A percentile compares a stretch with the other conserved stretches of the same genome.
These are phyloP conservation scores for Fusarium acutatum DNA, from an alignment of 2,329 filamentous ascomycete species.

Conservation along the genomic window DNA sequence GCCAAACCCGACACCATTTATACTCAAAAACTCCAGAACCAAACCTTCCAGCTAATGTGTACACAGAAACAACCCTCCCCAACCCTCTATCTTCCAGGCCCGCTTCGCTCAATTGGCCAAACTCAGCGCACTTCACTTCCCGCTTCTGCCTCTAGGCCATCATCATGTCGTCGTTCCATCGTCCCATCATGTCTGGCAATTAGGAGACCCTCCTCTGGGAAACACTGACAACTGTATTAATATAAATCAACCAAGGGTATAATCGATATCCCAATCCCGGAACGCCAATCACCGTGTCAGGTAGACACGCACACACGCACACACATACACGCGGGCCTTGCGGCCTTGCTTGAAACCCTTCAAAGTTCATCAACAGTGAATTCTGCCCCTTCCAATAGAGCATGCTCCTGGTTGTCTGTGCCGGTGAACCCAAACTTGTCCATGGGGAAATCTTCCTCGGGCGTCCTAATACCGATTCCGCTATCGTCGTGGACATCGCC, in stretches of 20 bases:
- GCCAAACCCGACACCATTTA: not conserved
- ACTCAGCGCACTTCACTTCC: not conserved
- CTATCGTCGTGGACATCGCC: slow-evolving; percentile 72
- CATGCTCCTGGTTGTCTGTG: slow-evolving; percentile 47
- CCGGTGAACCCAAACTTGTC: slow-evolving; percentile 64
- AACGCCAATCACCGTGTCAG: slow-evolving; percentile 35
- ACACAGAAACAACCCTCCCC: slow-evolving; percentile 20
- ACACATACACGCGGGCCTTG: not conserved
- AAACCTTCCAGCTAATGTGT: slow-evolving; percentile 8
- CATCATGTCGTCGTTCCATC: slow-evolving; percentile 47
- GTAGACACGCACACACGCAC: not conserved
- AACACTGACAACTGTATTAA: slow-evolving; percentile 31
- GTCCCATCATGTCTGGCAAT: slow-evolving; percentile 43
- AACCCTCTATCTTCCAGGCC: not conserved
- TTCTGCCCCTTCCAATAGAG: slow-evolving; percentile 45
- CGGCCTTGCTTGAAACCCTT: not conserved
- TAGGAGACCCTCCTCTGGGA: slow-evolving; percentile 29
- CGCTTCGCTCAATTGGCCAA: not conserved
- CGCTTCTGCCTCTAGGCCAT: slow-evolving; percentile 15
- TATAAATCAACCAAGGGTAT: slow-evolving; percentile 39
- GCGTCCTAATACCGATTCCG: slow-evolving; percentile 75
- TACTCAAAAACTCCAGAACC: slow-evolving; percentile 4
- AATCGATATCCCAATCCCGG: slow-evolving; percentile 30
- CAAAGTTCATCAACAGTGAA: slow-evolving; percentile 36
- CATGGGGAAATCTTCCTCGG: slow-evolving; percentile 70